Conservation (phyloP, 176 grass and related monocot genomes). For the Guadua angustifolia region DNA sequence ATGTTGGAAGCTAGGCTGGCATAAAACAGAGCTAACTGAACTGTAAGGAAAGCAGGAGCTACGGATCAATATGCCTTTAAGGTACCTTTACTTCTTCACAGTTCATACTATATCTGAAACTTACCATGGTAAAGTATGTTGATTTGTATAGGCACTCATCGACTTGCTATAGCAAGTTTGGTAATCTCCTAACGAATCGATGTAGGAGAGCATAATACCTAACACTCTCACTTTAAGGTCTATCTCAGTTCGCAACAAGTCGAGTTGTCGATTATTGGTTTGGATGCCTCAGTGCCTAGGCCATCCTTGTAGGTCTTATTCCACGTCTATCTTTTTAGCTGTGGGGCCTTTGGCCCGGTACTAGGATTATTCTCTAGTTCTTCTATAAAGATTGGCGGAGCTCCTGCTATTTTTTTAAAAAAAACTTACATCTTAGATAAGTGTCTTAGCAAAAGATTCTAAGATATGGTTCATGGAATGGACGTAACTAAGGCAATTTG, state of each 20-base stretch:
- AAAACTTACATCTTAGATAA: not conserved
- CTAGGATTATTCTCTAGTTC: no score
- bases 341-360: no score
- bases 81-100: constrained; percentile 28
- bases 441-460: constrained; percentile 12
- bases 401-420: no score
- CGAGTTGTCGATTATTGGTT: no score
- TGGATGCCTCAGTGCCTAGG: no score
- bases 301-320: no score
- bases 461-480: not conserved
- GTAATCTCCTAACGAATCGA: not conserved
- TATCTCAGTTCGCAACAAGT: not conserved
- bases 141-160: not conserved
- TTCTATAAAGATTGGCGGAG: no score
- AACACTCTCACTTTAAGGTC: constrained; percentile 14
- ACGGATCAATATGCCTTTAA: constrained; percentile 15
- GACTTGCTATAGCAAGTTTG: not conserved
- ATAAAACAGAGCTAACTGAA: constrained; percentile 24
- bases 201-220: not conserved
- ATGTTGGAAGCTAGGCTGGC: constrained; percentile 6
- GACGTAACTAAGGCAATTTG: not conserved
- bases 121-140: constrained; percentile 24
- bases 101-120: constrained; percentile 31
- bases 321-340: no score
- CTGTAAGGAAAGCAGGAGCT: constrained; percentile 10